These are phyloP conservation scores for Cladophialophora immunda DNA, from an alignment of 2,329 filamentous ascomycete species.

Conservation along the genomic window DNA sequence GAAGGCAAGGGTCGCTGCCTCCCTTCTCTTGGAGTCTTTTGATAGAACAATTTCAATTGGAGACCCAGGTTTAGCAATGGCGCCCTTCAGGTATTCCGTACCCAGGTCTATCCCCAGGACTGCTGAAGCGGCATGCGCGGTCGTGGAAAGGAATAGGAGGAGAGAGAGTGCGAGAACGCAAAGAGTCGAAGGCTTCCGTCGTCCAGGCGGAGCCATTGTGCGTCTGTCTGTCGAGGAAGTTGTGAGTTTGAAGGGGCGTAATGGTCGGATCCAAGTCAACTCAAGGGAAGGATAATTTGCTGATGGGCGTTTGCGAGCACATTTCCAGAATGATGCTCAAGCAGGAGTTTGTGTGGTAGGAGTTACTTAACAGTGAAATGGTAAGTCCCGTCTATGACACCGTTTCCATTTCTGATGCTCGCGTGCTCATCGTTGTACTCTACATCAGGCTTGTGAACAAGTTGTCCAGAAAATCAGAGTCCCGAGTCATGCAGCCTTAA, in stretches of 20 bases:
- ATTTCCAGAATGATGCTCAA: constrained; percentile 20
- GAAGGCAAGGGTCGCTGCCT: constrained; percentile 88
- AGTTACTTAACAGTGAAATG: neutral
- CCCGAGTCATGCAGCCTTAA: constrained; percentile 16
- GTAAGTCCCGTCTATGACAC: neutral
- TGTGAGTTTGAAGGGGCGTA: neutral
- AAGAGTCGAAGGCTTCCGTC: constrained; percentile 52
- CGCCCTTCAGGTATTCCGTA: constrained; percentile 96
- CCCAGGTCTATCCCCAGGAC: constrained; percentile 94
- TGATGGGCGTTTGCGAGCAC: constrained; percentile 14
- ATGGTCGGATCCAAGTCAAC: neutral
- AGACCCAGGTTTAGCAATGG: constrained; percentile 93
- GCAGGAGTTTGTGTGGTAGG: neutral
- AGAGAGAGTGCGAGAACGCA: constrained; percentile 60
- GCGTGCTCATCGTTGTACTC: neutral
- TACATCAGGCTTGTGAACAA: constrained; percentile 15
- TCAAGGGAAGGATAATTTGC: constrained; percentile 2
- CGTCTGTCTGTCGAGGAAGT: neutral
- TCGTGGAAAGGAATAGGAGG: constrained; percentile 63
- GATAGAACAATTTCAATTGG: constrained; percentile 97
- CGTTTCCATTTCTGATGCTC: constrained; percentile 18
- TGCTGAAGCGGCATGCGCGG: constrained; percentile 71
- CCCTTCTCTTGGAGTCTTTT: constrained; percentile 97
- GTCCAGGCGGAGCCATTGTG: constrained; percentile 57
- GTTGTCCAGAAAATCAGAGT: constrained; percentile 15